These are phyloP conservation scores for Zalerion maritima DNA, from an alignment of 495 filamentous ascomycete genomes.

Conservation along the genomic window DNA sequence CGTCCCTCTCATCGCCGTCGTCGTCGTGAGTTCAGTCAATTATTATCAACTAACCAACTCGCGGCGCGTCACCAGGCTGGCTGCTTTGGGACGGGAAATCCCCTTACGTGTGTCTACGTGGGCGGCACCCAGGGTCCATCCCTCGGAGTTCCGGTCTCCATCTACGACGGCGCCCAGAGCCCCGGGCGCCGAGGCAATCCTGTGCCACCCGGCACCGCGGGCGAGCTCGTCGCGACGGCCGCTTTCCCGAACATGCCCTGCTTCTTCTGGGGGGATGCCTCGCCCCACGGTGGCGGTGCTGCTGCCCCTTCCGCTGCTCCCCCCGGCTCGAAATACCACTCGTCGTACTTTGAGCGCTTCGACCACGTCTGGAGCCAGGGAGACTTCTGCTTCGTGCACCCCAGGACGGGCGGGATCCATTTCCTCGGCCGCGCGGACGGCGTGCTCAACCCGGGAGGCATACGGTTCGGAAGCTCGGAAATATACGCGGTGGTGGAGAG, in stretches of 20 bases:
- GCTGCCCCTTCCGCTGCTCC: too few relatives aligned
- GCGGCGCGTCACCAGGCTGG: slow-evolving; percentile 28
- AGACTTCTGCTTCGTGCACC: slow-evolving; percentile 60
- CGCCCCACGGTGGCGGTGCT: too few relatives aligned
- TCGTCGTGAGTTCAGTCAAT: too few relatives aligned
- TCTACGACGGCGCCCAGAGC: slow-evolving; percentile 49
- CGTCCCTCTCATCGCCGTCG: slow-evolving; percentile 2
- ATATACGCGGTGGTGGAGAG: slow-evolving; percentile 62
- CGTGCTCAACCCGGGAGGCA: slow-evolving; percentile 75
- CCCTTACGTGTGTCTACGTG: slow-evolving; percentile 53
- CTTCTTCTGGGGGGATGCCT: slow-evolving; percentile 50
- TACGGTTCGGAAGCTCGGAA: slow-evolving; percentile 76
- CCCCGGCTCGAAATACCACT: slow-evolving; percentile 43
- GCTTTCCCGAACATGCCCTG: slow-evolving; percentile 64
- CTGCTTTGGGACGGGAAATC: slow-evolving; percentile 54
- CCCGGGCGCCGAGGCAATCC: slow-evolving; percentile 35
- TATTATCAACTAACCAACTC: too few relatives aligned
- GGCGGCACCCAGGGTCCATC: slow-evolving; percentile 52
- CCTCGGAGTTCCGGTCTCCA: slow-evolving; percentile 49
- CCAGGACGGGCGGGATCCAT: slow-evolving; percentile 44
- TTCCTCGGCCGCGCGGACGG: slow-evolving; percentile 80
- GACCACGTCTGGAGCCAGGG: slow-evolving; percentile 68
- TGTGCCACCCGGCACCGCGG: slow-evolving; percentile 46
- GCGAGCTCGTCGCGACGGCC: slow-evolving; percentile 54
- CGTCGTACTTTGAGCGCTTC: slow-evolving; percentile 60